These are phyloP conservation scores for Cynara cardunculus DNA, from an alignment of 129 eudicot genomes.

Conservation along the genomic window DNA sequence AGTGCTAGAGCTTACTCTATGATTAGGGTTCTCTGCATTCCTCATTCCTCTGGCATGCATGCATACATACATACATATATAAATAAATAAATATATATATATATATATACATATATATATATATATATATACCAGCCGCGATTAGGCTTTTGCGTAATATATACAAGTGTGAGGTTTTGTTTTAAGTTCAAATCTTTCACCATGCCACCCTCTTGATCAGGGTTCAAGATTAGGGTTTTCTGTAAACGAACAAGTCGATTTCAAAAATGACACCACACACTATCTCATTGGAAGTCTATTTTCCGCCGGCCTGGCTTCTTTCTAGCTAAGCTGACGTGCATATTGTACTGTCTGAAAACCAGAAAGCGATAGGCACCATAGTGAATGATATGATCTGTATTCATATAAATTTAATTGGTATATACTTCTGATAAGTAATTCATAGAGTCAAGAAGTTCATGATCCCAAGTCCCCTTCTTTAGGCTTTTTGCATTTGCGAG, in stretches of 20 bases:
- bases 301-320: not conserved
- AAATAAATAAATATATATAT: too few species aligned
- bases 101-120: too few species aligned
- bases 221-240: conserved; percentile 2
- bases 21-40: not conserved
- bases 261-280: conserved; percentile 10
- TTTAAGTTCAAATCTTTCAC: not conserved
- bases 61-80: too few species aligned
- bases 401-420: not conserved
- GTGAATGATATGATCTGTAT: not conserved
- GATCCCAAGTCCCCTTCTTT: too few species aligned
- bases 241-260: not conserved
- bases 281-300: not conserved
- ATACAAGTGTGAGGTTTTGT: not conserved
- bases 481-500: not conserved
- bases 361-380: not conserved
- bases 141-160: not conserved
- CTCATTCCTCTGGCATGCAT: too few species aligned
- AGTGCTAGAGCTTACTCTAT: not conserved
- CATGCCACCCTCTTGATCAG: not conserved
- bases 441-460: too few species aligned
- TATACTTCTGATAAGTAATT: not conserved
- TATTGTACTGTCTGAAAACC: not conserved
- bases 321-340: not conserved
- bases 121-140: not conserved